Evolutionary conservation across 768 basidiomycete genomes (phyloP), one percentile per base, ranked within the genome.

Genomic region (Mycena belliarum): DNA sequence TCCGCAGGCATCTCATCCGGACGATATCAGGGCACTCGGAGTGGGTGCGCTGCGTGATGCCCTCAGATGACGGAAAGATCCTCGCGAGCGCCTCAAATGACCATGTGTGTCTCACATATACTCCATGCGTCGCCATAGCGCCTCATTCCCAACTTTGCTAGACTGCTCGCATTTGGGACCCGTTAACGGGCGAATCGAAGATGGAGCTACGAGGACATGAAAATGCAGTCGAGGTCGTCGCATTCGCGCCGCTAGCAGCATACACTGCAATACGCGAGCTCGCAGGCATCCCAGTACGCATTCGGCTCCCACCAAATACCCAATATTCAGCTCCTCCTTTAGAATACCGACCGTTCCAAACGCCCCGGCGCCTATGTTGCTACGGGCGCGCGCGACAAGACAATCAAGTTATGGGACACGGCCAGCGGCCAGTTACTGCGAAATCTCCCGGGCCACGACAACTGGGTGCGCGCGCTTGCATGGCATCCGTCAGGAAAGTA

Each of bases 401-500:
- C 85, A 6, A 91, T 97, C 75, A 91, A 89, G 66, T 72, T 98
- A 18, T 98, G 95, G 95, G 95, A 97, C 66, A 80, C 85, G 0
- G 80, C 86, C 59, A 86, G 84, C 43, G 94, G 95, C 6, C 92
- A 92, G 70, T 80, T 91, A 70, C 71, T 95, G 42, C 81, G 86
- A 70, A 90, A 83, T 59, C 80, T 95, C 84, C 78, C 82, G 35
- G 89, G 89, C 14, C 89, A 96, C 67, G 92, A 95, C 71, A 93
- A 93, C 65, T 96, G 94, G 94, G 80, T 96, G 49, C 85, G 92
- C 55, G 89, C 87, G 1, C 78, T 96, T 42, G 85, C 89, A 18
- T 95, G 95, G 76, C 94, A 95, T 72, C 94, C 94, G 0, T 84
- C 84, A 11, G 94, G 94, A 16, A 95, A 95, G 71, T 89, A 85